Base-by-base conservation (phyloP, 495 filamentous ascomycete species). In the Neurospora intermedia region DNA sequence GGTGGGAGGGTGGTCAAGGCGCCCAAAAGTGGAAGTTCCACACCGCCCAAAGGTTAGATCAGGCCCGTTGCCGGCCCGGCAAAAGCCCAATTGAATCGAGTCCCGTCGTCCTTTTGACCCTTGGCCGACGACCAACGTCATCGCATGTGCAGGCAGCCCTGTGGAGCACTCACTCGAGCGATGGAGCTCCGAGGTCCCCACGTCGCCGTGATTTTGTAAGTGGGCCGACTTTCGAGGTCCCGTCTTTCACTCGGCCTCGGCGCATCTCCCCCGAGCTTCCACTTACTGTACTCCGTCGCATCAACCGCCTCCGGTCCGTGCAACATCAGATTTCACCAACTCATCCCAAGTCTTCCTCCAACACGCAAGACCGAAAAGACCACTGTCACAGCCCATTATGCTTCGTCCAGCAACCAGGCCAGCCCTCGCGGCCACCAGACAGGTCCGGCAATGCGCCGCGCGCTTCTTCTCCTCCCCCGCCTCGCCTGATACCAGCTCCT, bases 401-500 rank as follows among this genome's bases (percentile, higher is more conserved):
- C 54, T 66, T 38, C 54, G 54, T 15, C 54, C 54, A 66, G 54
- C 54, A 66, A 66, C 54, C 54, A 7, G 54, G 16, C 54, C 54
- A 18, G 54, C 54, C 54, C 54, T 35, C 6, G 54, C 23, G 54
- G 54, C 54, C 54, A 35, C 7, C 27, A 66, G 54, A 66, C 54
- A 66, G 35, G 54, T 35, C 54, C 54, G 54, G 54, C 54, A 66
- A 66, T 66, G 23, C 54, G 54, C 31, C 46, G 72, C 43, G 45
- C 75, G 62, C 70, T 73, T 66, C 54, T 27, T 66, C 6, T 66
- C 54, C 54, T 62, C 27, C 41, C 18, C 69, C 70, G 62, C 71
- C 27, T 69, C 43, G 70, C 0, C 70, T 74, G 40, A 66, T 74
- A 41, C 18, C 74, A 71, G 4, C 71, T 23, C 13, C 71, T 72